A percentile compares a stretch with the other conserved stretches of the same genome.
Conservation (phyloP, 2,329 filamentous ascomycete genomes). For the Trichoderma brevicompactum region DNA sequence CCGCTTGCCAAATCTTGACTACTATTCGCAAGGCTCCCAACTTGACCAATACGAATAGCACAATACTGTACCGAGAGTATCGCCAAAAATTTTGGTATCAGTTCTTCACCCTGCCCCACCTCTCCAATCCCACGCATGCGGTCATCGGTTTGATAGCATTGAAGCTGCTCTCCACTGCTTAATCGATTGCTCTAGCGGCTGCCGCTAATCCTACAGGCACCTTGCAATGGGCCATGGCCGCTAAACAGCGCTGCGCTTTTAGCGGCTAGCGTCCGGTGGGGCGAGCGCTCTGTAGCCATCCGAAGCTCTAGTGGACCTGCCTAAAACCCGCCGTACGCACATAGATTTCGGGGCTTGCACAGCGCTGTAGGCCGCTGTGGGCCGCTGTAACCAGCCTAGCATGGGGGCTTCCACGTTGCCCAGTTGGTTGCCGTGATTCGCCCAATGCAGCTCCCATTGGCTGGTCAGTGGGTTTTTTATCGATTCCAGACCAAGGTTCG, state of each 20-base stretch:
- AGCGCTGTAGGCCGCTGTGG: conserved; percentile 23
- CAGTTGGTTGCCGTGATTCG: conserved; percentile 34
- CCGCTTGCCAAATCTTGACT: neutral
- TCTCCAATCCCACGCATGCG: neutral
- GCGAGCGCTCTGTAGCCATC: neutral
- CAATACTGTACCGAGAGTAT: neutral
- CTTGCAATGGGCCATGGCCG: neutral
- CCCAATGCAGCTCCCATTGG: conserved; percentile 31
- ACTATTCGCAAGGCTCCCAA: neutral
- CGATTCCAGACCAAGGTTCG: conserved; percentile 12
- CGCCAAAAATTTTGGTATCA: conserved; percentile 8
- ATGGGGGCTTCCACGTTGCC: conserved; percentile 34
- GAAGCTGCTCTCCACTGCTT: conserved; percentile 1
- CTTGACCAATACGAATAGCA: neutral
- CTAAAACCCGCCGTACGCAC: neutral
- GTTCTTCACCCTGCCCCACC: conserved; percentile 15
- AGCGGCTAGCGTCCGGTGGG: neutral
- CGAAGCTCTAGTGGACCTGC: conserved; percentile 29
- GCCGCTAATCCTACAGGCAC: neutral
- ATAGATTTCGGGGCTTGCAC: neutral
- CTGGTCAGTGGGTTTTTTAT: neutral
- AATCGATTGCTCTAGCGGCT: conserved; percentile 20
- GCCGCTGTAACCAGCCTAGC: conserved; percentile 19
- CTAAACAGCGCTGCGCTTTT: neutral
- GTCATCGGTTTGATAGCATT: neutral